Evolutionary conservation across 345 rosid genomes (phyloP).

Genomic region (Populus alba): DNA sequence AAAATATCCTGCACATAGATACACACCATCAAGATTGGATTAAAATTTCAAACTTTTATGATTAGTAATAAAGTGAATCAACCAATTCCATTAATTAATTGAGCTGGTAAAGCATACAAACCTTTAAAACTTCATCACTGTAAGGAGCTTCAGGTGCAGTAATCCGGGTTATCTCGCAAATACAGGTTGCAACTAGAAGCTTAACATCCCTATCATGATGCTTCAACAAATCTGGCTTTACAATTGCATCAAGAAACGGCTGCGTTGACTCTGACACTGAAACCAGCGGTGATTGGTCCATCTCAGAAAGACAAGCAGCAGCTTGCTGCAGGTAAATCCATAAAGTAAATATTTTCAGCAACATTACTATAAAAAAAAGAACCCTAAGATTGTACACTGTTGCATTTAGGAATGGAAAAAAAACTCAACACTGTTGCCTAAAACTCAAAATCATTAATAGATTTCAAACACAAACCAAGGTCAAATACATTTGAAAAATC

Average conservation of each 20-base stretch:
- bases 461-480: background rate
- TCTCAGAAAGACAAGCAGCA: conserved; percentile 70
- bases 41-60: conserved; percentile 4
- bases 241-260: conserved; percentile 75
- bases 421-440: background rate
- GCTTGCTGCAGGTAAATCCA: conserved; percentile 69
- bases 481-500: background rate
- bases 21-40: conserved; percentile 18
- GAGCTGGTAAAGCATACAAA: conserved; percentile 24
- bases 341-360: conserved; percentile 4
- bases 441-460: background rate
- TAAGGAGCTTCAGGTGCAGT: conserved; percentile 99
- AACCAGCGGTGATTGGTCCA: conserved; percentile 77
- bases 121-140: conserved; percentile 79
- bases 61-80: background rate
- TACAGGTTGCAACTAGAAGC: conserved; percentile 93
- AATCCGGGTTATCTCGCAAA: conserved; percentile 91
- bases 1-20: conserved; percentile 71
- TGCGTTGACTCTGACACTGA: conserved; percentile 67
- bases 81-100: conserved; percentile 4
- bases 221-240: conserved; percentile 72
- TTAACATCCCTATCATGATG: conserved; percentile 93
- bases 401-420: background rate
- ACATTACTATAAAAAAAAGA: conserved; percentile 3
- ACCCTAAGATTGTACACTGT: background rate